phyloP scores from a whole-genome alignment of 2,329 filamentous ascomycete species.

The Lithohypha guttulata region DNA sequence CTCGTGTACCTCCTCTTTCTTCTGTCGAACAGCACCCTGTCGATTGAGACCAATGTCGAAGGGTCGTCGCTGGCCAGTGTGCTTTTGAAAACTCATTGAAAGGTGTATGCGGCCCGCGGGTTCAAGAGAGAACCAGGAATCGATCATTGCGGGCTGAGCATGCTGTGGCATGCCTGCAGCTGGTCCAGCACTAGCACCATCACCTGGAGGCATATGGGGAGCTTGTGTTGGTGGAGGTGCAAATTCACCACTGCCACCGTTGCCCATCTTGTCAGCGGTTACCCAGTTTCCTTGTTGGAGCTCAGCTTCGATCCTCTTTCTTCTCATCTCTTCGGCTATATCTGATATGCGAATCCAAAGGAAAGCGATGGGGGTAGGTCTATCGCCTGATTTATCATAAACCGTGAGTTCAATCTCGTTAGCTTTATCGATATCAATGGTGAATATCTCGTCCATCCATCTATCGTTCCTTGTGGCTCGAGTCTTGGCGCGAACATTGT shows the following conservation, averaged over 20 bases:
- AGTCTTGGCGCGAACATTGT: constrained; percentile 79
- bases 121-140: constrained; percentile 95
- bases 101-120: constrained; percentile 87
- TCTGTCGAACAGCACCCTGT: constrained; percentile 91
- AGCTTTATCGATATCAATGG: constrained; percentile 90
- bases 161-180: constrained; percentile 24
- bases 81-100: constrained; percentile 83
- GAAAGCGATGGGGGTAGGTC: constrained; percentile 84
- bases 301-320: constrained; percentile 93
- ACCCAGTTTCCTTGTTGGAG: constrained; percentile 94
- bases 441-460: constrained; percentile 87
- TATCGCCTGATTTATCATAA: constrained; percentile 87
- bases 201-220: constrained; percentile 23
- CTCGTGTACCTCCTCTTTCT: constrained; percentile 96
- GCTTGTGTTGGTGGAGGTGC: constrained; percentile 14
- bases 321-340: constrained; percentile 92
- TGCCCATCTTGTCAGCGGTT: constrained; percentile 87
- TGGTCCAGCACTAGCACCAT: constrained; percentile 30
- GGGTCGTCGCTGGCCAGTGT: constrained; percentile 68
- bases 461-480: constrained; percentile 73
- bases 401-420: constrained; percentile 97
- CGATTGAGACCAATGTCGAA: constrained; percentile 85
- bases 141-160: constrained; percentile 46
- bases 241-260: constrained; percentile 41
- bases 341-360: constrained; percentile 95